phyloP scores from a whole-genome alignment of 2,329 filamentous ascomycete species.

The Aspergillus versicolor region DNA sequence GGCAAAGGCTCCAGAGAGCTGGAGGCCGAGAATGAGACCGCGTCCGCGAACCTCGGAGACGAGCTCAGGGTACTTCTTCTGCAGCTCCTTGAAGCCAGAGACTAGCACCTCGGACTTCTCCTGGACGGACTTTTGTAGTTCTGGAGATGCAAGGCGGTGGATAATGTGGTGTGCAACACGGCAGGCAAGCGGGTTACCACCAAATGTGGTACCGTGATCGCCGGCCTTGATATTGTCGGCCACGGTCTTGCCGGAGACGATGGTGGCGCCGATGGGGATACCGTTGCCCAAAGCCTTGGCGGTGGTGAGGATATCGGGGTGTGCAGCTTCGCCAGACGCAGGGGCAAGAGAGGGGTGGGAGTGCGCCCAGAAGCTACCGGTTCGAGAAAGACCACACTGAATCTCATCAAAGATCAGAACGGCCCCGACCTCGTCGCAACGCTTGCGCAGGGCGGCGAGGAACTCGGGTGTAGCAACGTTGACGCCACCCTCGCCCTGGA shows the following conservation, averaged over 20 bases:
- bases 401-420: slow-evolving; percentile 96
- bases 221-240: slow-evolving; percentile 69
- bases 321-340: slow-evolving; percentile 60
- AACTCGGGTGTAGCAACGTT: slow-evolving; percentile 82
- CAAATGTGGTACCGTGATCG: slow-evolving; percentile 93
- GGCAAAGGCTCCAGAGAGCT: slow-evolving; percentile 70
- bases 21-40: slow-evolving; percentile 83
- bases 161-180: slow-evolving; percentile 86
- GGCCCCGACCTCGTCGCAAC: slow-evolving; percentile 83
- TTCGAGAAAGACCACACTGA: slow-evolving; percentile 87
- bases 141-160: slow-evolving; percentile 67
- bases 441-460: slow-evolving; percentile 74
- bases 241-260: slow-evolving; percentile 62
- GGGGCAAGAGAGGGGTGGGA: slow-evolving; percentile 59
- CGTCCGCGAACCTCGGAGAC: slow-evolving; percentile 77
- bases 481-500: slow-evolving; percentile 94
- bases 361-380: slow-evolving; percentile 90
- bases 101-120: slow-evolving; percentile 65
- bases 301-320: slow-evolving; percentile 90
- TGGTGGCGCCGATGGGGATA: slow-evolving; percentile 86
- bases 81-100: slow-evolving; percentile 57
- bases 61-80: slow-evolving; percentile 65
- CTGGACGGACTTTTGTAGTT: slow-evolving; percentile 68
- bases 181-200: slow-evolving; percentile 84
- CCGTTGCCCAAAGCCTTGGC: slow-evolving; percentile 97